Base-by-base conservation (phyloP, 2,329 filamentous ascomycete species). In the Plectosphaerella plurivora region DNA sequence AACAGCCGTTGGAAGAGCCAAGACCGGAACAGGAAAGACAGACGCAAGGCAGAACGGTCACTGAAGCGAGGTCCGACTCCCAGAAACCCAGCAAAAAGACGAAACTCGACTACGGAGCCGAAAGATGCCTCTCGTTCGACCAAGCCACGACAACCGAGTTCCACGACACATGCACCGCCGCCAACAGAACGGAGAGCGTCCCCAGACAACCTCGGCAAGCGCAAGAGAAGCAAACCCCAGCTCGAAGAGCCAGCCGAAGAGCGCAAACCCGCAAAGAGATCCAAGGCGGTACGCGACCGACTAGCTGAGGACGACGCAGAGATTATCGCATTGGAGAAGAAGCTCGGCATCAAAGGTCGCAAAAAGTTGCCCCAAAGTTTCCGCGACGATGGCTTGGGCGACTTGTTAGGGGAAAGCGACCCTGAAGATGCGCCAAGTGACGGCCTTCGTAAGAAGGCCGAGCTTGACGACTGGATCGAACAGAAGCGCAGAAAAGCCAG, bases 241-340 rank as follows among this genome's bases (percentile, higher is more conserved):
- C 56, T 61, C 3, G 56, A 60, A 7, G 59, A 64, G 5, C 60
- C 37, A 35, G 5, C 18, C 20, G 15, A 24, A 33, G 33, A 28
- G 28, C 28, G 11, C 10, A 44, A 44, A 52, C 67, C 47, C 58
- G 60, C 46, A 59, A 63, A 41, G 55, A 61, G 51, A 52, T 67
- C 72, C 6, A 70, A 65, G 47, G 58, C 58, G 18, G 65, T 84
- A n/a, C 82, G 78, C 63, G 79, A 86, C 4, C 83, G 81, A 59
- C 73, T 97, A 5, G 85, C 82, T 1, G 77, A 89, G 55, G 93
- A 99, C 53, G 91, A 97, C 63, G 89, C 85, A 2, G 91, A 96
- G 60, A 97, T 99, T 60, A 86, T 87, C 18, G 85, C 85, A 3
- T 74, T 97, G 33, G 94, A 99, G 72, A 91, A 87, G 67, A 95